Conservation (phyloP, 1,284 basidiomycete genomes). For the Neotropicomus parvogracilis region DNA sequence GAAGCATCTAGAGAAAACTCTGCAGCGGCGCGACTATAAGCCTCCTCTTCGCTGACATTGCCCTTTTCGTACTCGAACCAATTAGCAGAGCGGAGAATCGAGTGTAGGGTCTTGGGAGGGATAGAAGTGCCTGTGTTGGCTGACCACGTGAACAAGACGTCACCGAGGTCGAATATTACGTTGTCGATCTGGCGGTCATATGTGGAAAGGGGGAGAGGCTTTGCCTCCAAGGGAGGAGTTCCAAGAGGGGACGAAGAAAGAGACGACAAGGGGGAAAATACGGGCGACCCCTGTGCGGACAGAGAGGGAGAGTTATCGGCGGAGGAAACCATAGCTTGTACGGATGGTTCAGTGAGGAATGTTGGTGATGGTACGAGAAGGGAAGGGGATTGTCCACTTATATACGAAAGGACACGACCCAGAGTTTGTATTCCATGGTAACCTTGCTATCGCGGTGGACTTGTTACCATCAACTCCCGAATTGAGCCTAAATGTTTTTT, state of each 20-base stretch:
- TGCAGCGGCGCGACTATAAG: constrained; percentile 7
- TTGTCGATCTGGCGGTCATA: constrained; percentile 24
- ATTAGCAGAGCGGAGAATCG: constrained; percentile 15
- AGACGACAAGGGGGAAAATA: background rate
- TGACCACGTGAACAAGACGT: constrained; percentile 27
- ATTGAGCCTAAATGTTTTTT: background rate
- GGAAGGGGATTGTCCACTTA: background rate
- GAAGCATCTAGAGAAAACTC: constrained; percentile 21
- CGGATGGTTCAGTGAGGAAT: background rate
- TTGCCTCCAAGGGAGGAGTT: constrained; percentile 4
- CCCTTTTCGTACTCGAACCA: constrained; percentile 29
- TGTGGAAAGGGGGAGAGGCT: background rate
- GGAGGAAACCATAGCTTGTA: constrained; percentile 2
- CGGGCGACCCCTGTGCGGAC: constrained; percentile 2
- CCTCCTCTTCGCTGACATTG: constrained; percentile 17
- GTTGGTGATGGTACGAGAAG: background rate
- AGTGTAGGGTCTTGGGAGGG: constrained; percentile 12
- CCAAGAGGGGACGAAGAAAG: constrained; percentile 2
- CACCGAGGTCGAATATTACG: constrained; percentile 23
- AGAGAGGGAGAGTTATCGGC: background rate
- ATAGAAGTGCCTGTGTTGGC: constrained; percentile 18
- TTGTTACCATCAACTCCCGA: background rate
- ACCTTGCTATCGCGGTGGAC: background rate
- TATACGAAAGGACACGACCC: background rate
- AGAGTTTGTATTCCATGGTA: background rate